Percentiles rank a stretch among this genome's conserved stretches.
These are phyloP conservation scores for Fomitopsis serialis DNA, from an alignment of 768 basidiomycete species.

Conservation along the genomic window DNA sequence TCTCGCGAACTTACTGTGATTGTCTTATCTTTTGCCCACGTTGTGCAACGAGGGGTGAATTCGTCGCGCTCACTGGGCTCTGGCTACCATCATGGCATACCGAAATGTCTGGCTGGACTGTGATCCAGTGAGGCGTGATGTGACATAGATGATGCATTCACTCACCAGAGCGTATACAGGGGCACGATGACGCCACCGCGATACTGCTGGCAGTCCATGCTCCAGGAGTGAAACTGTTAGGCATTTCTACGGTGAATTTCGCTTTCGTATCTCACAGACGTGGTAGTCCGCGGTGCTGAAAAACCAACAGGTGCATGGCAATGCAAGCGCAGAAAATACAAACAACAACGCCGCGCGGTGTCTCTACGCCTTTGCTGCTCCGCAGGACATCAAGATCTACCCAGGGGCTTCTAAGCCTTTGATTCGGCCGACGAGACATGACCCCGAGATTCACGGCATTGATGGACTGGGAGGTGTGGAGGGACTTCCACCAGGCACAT, in stretches of 20 bases:
- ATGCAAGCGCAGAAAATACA: constrained; percentile 58
- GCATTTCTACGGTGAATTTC: constrained; percentile 69
- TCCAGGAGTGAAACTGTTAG: constrained; percentile 62
- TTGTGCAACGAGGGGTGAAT: too few species aligned
- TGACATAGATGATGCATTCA: too few species aligned
- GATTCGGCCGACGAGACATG: constrained; percentile 53
- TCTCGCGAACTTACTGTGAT: too few species aligned
- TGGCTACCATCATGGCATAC: constrained; percentile 9
- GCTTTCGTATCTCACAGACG: not conserved
- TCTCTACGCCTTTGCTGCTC: constrained; percentile 68
- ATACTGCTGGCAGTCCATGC: constrained; percentile 72
- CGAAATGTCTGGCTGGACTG: constrained; percentile 29
- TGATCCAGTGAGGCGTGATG: constrained; percentile 24
- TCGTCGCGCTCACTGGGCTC: too few species aligned
- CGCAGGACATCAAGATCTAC: constrained; percentile 51
- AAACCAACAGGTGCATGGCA: constrained; percentile 70
- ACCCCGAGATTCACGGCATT: constrained; percentile 74
- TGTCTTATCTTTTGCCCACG: too few species aligned
- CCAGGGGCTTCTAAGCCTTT: constrained; percentile 70
- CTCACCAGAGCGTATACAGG: constrained; percentile 33
- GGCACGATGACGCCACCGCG: constrained; percentile 87
- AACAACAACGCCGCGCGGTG: constrained; percentile 73
- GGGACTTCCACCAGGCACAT: constrained; percentile 53
- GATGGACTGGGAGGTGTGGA: constrained; percentile 85
- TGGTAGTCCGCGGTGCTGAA: not conserved